Conservation (phyloP, 441 rosid species). For the Gossypium laxum region DNA sequence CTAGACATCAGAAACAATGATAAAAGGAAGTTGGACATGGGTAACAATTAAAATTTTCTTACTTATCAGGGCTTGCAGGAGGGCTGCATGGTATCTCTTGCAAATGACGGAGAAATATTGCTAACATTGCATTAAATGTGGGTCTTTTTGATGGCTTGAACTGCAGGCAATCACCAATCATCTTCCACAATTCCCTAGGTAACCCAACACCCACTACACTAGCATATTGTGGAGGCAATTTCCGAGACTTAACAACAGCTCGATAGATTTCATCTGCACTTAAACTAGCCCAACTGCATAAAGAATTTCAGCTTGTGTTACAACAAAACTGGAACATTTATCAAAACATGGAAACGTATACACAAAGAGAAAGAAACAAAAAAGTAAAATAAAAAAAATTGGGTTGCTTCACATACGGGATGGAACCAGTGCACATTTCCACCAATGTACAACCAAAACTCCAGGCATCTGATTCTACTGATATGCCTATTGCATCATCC, state of each 20-base stretch:
- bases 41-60: conserved; percentile 25
- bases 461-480: conserved; percentile 95
- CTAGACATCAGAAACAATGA: not conserved
- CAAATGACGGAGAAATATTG: conserved; percentile 82
- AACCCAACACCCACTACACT: conserved; percentile 98
- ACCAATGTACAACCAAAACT: conserved; percentile 98
- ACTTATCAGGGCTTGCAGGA: conserved; percentile 91
- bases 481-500: conserved; percentile 91
- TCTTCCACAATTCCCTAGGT: conserved; percentile 94
- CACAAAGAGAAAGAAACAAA: not conserved
- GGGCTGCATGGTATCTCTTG: conserved; percentile 94
- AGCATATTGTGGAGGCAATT: conserved; percentile 91
- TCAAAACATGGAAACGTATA: not conserved
- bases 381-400: conserved; percentile 10
- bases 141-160: conserved; percentile 88
- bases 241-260: conserved; percentile 78
- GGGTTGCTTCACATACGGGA: conserved; percentile 62
- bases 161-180: conserved; percentile 98
- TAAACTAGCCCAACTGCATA: conserved; percentile 87
- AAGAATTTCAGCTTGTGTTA: conserved; percentile 16
- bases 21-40: not conserved
- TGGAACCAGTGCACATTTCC: conserved; percentile 98
- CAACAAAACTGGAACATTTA: conserved; percentile 6
- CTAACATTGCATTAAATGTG: conserved; percentile 80
- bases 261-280: conserved; percentile 88